phyloP scores from a whole-genome alignment of 1,284 basidiomycete species.

The Microbotryum saponariae region DNA sequence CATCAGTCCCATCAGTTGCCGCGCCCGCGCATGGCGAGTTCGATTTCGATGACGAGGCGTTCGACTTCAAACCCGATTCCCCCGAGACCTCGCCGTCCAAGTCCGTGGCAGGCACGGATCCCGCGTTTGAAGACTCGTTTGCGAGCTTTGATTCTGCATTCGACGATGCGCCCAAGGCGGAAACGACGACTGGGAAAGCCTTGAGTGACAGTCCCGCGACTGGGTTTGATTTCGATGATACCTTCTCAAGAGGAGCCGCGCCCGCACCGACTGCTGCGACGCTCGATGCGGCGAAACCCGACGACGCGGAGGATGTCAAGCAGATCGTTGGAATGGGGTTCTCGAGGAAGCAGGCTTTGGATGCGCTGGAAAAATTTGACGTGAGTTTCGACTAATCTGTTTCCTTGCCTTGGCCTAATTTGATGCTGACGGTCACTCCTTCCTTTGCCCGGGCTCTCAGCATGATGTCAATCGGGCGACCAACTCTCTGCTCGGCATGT shows the following conservation, averaged over 20 bases:
- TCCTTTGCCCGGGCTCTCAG: no score
- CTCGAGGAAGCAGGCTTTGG: slow-evolving; percentile 63
- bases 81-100: slow-evolving; percentile 1
- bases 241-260: not conserved
- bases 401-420: no score
- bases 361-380: slow-evolving; percentile 60
- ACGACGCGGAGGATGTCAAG: slow-evolving; percentile 68
- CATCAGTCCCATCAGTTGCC: not conserved
- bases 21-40: not conserved
- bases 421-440: no score
- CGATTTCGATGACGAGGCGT: slow-evolving; percentile 23
- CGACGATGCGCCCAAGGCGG: slow-evolving; percentile 18
- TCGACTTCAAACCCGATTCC: slow-evolving; percentile 25
- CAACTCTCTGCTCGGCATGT: no score
- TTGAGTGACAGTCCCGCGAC: not conserved
- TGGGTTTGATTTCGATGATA: not conserved
- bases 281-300: slow-evolving; percentile 43
- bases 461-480: no score
- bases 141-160: slow-evolving; percentile 12
- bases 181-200: slow-evolving; percentile 1
- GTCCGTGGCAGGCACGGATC: slow-evolving; percentile 10
- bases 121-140: slow-evolving; percentile 26
- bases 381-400: no score
- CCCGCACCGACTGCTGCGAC: not conserved
- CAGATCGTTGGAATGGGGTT: slow-evolving; percentile 75